These are phyloP conservation scores for Pseudophaeomoniella oleicola DNA, from an alignment of 2,329 filamentous ascomycete genomes.

Conservation along the genomic window DNA sequence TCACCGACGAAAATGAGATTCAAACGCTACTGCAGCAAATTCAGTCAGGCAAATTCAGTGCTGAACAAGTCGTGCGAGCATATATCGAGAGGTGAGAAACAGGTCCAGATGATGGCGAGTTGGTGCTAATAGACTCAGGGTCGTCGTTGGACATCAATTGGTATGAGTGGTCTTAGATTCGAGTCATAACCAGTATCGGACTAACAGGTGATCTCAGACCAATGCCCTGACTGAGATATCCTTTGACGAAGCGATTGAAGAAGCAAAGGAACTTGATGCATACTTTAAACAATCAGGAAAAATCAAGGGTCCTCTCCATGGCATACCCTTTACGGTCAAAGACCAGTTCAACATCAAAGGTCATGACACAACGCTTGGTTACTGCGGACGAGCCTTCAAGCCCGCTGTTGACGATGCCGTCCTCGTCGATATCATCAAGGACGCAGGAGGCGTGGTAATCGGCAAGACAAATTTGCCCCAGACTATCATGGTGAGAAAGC, in stretches of 20 bases:
- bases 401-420: conserved; percentile 4
- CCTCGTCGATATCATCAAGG: not conserved
- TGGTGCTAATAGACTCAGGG: conserved; percentile 6
- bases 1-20: conserved; percentile 15
- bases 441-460: conserved; percentile 37
- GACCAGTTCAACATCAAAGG: conserved; percentile 49
- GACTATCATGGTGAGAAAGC: conserved; percentile 33
- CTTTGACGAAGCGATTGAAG: conserved; percentile 18
- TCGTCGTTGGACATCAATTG: conserved; percentile 14
- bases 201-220: conserved; percentile 7
- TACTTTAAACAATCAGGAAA: conserved; percentile 20
- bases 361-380: conserved; percentile 43
- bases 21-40: conserved; percentile 10
- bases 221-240: conserved; percentile 24
- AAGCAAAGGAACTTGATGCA: conserved; percentile 18
- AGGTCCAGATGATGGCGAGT: conserved; percentile 7
- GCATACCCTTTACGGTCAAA: conserved; percentile 41
- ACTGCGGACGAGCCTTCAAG: conserved; percentile 28
- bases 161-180: conserved; percentile 4
- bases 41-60: conserved; percentile 13
- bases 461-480: conserved; percentile 38
- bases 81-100: conserved; percentile 20
- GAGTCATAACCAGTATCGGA: not conserved
- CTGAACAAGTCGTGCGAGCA: conserved; percentile 14
- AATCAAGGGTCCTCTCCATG: conserved; percentile 36